Conservation (phyloP, 164 flowering plant genomes). For the Buxus sempervirens region DNA sequence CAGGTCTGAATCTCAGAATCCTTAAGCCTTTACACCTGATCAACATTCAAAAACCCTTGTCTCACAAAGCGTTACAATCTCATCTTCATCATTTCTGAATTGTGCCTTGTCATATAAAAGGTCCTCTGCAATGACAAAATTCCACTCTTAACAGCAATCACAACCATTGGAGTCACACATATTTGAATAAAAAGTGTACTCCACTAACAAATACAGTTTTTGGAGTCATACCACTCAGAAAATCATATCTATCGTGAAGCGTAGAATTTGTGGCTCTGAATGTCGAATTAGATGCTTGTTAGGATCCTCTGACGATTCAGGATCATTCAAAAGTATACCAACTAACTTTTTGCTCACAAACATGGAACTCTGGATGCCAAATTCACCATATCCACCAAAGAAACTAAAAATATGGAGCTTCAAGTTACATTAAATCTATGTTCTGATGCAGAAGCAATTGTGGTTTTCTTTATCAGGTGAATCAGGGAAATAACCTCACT, state of each 20-base stretch:
- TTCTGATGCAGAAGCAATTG: constrained; percentile 72
- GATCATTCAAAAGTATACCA: constrained; percentile 49
- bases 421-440: constrained; percentile 73
- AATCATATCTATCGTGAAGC: constrained; percentile 76
- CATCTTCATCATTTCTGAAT: constrained; percentile 79
- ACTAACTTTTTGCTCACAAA: constrained; percentile 74
- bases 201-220: constrained; percentile 79
- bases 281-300: constrained; percentile 62
- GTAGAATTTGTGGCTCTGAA: constrained; percentile 55
- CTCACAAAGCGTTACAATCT: constrained; percentile 83
- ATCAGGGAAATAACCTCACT: constrained; percentile 89
- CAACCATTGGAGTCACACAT: constrained; percentile 97
- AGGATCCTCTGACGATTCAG: constrained; percentile 66
- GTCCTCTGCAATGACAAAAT: constrained; percentile 54
- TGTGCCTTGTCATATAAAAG: constrained; percentile 89
- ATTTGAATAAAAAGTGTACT: constrained; percentile 69
- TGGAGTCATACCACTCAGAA: constrained; percentile 96
- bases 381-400: constrained; percentile 93
- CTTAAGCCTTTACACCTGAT: constrained; percentile 84
- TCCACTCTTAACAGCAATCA: constrained; percentile 62
- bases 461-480: constrained; percentile 84
- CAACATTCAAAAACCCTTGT: constrained; percentile 88
- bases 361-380: constrained; percentile 72
- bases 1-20: constrained; percentile 78
- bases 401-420: constrained; percentile 94